phyloP scores from a whole-genome alignment of 1,284 basidiomycete species.

The Naganishia sp. region DNA sequence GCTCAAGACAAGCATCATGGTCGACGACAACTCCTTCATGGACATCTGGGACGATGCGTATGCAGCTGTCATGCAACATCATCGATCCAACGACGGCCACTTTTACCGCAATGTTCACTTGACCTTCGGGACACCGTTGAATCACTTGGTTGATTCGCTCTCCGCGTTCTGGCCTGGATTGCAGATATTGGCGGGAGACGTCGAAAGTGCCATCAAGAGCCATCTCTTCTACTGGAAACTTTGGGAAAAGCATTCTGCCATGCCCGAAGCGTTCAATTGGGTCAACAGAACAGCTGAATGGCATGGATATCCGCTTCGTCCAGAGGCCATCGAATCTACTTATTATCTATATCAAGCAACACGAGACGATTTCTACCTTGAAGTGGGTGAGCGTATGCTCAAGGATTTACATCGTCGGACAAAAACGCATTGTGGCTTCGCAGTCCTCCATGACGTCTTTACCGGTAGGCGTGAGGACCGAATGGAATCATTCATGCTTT shows the following conservation, averaged over 20 bases:
- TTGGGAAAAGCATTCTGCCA: slow-evolving; percentile 77
- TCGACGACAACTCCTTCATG: slow-evolving; percentile 81
- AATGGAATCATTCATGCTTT: slow-evolving; percentile 90
- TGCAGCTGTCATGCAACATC: slow-evolving; percentile 80
- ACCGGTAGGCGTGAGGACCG: slow-evolving; percentile 75
- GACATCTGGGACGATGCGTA: slow-evolving; percentile 89
- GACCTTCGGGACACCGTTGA: slow-evolving; percentile 39
- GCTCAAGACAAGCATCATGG: slow-evolving; percentile 69
- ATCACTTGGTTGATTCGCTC: slow-evolving; percentile 50
- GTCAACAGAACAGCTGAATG: slow-evolving; percentile 71
- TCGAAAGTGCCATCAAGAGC: slow-evolving; percentile 81
- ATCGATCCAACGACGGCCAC: slow-evolving; percentile 77
- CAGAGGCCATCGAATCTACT: slow-evolving; percentile 88
- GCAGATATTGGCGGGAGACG: slow-evolving; percentile 84
- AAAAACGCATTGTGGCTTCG: slow-evolving; percentile 80
- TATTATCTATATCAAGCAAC: slow-evolving; percentile 93
- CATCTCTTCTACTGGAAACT: slow-evolving; percentile 86
- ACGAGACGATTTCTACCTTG: slow-evolving; percentile 83
- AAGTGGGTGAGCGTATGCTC: slow-evolving; percentile 81
- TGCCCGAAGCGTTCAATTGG: slow-evolving; percentile 88
- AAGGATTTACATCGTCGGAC: slow-evolving; percentile 71
- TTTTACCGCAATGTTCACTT: slow-evolving; percentile 39
- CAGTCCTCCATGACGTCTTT: slow-evolving; percentile 74
- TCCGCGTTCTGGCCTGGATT: slow-evolving; percentile 57
- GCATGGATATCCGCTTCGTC: slow-evolving; percentile 78